These are phyloP conservation scores for Phytopythium litorale DNA, from an alignment of 352 stramenopile species.

Conservation along the genomic window DNA sequence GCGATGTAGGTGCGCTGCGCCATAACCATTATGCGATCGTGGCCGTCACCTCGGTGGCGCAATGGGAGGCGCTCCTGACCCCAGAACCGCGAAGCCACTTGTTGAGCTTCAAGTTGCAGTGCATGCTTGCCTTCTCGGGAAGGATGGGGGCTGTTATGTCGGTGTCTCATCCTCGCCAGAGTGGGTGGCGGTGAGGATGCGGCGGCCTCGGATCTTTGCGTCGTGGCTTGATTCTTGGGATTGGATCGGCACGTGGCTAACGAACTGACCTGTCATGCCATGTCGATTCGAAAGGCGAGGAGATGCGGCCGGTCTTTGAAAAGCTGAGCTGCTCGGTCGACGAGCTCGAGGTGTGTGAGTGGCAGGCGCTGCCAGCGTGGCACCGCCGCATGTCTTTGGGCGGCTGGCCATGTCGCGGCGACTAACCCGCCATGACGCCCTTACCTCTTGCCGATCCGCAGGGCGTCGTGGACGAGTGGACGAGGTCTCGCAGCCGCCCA, in stretches of 20 bases:
- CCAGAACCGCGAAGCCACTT: slow-evolving; percentile 32
- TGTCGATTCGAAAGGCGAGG: slow-evolving; percentile 33
- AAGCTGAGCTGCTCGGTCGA: slow-evolving; percentile 72
- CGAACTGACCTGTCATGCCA: neutral
- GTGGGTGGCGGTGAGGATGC: neutral
- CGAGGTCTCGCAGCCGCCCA: slow-evolving; percentile 87
- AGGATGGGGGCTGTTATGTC: neutral
- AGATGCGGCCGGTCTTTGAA: slow-evolving; percentile 78
- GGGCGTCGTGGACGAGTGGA: slow-evolving; percentile 56
- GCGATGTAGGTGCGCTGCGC: slow-evolving; percentile 60
- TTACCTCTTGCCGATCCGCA: slow-evolving; percentile 9
- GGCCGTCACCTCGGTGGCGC: slow-evolving; percentile 36
- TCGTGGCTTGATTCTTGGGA: neutral
- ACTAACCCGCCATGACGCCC: neutral
- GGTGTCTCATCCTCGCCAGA: slow-evolving; percentile 1
- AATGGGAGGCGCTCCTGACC: slow-evolving; percentile 49
- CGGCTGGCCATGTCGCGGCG: neutral
- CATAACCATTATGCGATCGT: slow-evolving; percentile 4
- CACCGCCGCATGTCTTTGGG: neutral
- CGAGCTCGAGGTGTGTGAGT: slow-evolving; percentile 36
- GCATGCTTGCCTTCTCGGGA: neutral
- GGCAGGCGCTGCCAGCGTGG: neutral
- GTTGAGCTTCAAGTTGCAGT: neutral
- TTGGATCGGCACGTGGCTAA: neutral
- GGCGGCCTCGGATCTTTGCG: no score